Base-by-base conservation (phyloP, 495 filamentous ascomycete genomes). In the Aspergillus conjunctus region DNA sequence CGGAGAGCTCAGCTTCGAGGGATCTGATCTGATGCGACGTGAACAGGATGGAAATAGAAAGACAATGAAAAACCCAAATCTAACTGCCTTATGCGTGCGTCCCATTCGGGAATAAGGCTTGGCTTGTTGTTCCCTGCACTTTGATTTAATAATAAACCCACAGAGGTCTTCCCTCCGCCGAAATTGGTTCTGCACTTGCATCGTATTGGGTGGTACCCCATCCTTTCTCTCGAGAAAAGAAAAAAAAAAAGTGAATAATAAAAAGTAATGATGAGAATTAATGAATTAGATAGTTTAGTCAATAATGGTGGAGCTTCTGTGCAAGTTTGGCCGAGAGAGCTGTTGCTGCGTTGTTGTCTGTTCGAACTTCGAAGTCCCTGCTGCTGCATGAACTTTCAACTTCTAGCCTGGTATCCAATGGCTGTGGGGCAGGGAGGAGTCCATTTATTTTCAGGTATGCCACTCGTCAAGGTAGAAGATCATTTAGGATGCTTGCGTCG, bases 21-120 rank as follows among this genome's bases (percentile, higher is more conserved):
- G 14, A n/a, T 21, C 18, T n/a, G 51, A 44, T 39, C 45, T 12
- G 46, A 32, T 56, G 41, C 44, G 32, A 22, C 34, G 55, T 53
- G 32, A 22, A 45, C 31, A 51, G 45, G 52, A 17, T 50, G 44
- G 53, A 56, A 48, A 39, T 14, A 46, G 34, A 44, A 56, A 39
- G 37, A 43, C 34, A 44, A 18, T 15, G 33, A 14, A 41, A 57
- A 56, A 30, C 50, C 54, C 34, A 57, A 54, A 52, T 32, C 26
- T 58, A 48, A 26, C 39, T 46, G 15, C 17, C 49, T 41, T 58
- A 54, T 58, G 54, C 60, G 48, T 33, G 49, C 41, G 33, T 62
- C 54, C 58, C 43, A 39, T 60, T 60, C 20, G 11, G 58, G 58
- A 30, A 60, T 22, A 51, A 49, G 54, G 58, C 58, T 60, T 60